phyloP scores from a whole-genome alignment of 2,329 filamentous ascomycete species.

The Cercospora berteroae region DNA sequence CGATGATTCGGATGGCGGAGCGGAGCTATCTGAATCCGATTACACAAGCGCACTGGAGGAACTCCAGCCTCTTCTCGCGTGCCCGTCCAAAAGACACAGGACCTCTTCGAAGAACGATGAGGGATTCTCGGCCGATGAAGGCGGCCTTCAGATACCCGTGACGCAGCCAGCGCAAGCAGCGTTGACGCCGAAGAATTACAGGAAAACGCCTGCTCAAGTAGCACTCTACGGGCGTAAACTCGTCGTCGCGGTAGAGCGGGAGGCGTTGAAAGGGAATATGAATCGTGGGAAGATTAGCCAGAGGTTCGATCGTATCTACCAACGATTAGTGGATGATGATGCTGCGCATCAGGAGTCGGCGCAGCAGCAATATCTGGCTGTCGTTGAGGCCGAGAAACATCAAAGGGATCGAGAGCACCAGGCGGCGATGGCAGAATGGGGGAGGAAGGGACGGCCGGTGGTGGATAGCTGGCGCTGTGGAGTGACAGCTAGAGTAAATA shows the following conservation, averaged over 20 bases:
- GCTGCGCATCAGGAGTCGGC: neutral
- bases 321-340: neutral
- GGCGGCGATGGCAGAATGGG: neutral
- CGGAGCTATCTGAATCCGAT: neutral
- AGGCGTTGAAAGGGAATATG: neutral
- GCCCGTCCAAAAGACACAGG: neutral
- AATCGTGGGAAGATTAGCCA: neutral
- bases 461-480: neutral
- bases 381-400: neutral
- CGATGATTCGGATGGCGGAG: neutral
- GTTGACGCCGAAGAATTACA: neutral
- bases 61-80: neutral
- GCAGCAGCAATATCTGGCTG: neutral
- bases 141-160: neutral
- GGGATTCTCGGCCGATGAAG: neutral
- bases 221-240: neutral
- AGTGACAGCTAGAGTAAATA: neutral
- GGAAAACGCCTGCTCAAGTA: neutral
- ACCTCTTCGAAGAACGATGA: neutral
- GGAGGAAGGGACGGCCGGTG: constrained; percentile 1
- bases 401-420: neutral
- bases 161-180: neutral
- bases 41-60: neutral
- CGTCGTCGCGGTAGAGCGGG: neutral
- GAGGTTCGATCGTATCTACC: neutral